Evolutionary conservation across 2,329 filamentous ascomycete genomes (phyloP), one percentile per base, ranked within the genome.

Genomic region (Sphaerostilbella broomeana): DNA sequence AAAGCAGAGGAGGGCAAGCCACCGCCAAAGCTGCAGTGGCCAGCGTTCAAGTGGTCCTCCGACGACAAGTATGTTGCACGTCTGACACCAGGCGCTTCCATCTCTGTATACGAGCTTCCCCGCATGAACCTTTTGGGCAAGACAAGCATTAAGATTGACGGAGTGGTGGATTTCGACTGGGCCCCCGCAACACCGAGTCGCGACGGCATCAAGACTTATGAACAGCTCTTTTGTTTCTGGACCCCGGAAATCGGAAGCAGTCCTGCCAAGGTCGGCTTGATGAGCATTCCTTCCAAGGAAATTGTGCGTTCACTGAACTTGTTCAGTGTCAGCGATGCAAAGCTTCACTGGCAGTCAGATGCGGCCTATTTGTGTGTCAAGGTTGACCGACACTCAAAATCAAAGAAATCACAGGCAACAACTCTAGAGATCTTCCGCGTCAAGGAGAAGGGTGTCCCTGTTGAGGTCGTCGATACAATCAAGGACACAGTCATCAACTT

Each of bases 401-500:
- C 89, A 42, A 97, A 97, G 75, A 98, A 97, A 69, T 95, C 88
- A 3, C 79, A 94, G 55, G 90, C 89, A 46, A 98, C 92, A 21
- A 97, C 94, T 52, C 78, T 98, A 24, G 92, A 98, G 64, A 97
- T 98, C 59, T 98, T 98, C 83, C 86, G 92, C 45, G 79, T 98
- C 53, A 82, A 79, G 61, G 92, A 98, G 66, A 98, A 98, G 77
- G 90, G 92, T 51, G 92, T 98, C 2, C 92, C 92, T 1, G 90
- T 98, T 39, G 92, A 98, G 65, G 92, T 97, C 41, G 88, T 98
- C 36, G 92, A 98, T 65, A 88, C 84, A 38, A 85, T 98, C 67
- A 97, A 97, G 69, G 92, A 97, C 58, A 95, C 89, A 1, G 92
- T 98, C 53, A 94, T 98, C 69, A 98, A 98, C 73, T 98, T 98